Conservation (phyloP, 306 rosid genomes). For the Urtica urens region DNA sequence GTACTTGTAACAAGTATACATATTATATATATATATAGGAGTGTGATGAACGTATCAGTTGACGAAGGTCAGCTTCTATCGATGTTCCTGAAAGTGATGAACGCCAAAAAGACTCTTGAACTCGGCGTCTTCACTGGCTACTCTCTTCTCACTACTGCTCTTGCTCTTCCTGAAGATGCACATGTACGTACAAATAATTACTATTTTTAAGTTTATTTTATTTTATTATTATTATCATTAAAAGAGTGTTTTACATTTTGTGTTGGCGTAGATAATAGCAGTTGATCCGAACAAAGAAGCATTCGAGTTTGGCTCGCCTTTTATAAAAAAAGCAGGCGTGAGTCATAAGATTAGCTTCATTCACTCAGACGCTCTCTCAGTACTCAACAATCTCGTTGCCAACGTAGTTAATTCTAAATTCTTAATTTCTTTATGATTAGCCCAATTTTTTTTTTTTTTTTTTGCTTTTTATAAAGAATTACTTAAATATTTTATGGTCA, state of each 20-base stretch:
- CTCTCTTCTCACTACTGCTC: slow-evolving; percentile 58
- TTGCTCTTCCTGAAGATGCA: slow-evolving; percentile 39
- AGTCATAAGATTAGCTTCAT: slow-evolving; percentile 43
- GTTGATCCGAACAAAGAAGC: slow-evolving; percentile 34
- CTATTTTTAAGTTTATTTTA: too few relatives aligned
- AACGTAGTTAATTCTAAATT: slow-evolving; percentile 15
- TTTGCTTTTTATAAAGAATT: too few relatives aligned
- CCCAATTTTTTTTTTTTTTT: too few relatives aligned
- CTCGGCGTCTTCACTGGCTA: slow-evolving; percentile 58
- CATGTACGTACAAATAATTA: slow-evolving; percentile 12
- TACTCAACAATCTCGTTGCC: slow-evolving; percentile 27
- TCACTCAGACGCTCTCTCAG: slow-evolving; percentile 25
- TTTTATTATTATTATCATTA: background rate
- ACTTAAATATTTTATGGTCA: too few relatives aligned
- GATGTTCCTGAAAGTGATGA: slow-evolving; percentile 39
- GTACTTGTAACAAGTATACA: background rate
- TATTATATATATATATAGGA: too few relatives aligned
- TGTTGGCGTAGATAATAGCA: slow-evolving; percentile 26
- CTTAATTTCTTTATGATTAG: too few relatives aligned
- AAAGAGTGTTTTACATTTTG: background rate
- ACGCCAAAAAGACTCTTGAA: slow-evolving; percentile 50
- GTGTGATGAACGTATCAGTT: slow-evolving; percentile 29
- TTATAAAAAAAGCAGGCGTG: slow-evolving; percentile 42
- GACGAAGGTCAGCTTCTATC: slow-evolving; percentile 46
- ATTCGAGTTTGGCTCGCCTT: slow-evolving; percentile 38